A percentile compares a stretch with the other conserved stretches of the same genome.
Evolutionary conservation across 2,329 filamentous ascomycete species (phyloP).

Genomic region (Emmonsiellopsis sp.): DNA sequence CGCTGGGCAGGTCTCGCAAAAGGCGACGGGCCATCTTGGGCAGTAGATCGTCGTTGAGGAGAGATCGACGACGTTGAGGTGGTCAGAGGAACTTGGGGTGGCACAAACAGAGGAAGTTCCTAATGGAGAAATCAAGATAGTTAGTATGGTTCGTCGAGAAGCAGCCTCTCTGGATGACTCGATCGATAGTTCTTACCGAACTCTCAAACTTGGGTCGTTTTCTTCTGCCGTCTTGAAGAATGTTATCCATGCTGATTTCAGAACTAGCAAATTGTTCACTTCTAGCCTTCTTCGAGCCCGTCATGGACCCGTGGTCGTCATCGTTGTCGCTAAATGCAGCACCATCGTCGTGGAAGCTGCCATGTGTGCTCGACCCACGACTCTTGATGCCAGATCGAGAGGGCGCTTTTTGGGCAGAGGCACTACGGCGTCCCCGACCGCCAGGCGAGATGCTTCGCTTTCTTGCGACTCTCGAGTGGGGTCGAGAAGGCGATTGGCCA

Average conservation of each 20-base stretch:
- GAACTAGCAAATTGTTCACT: conserved; percentile 83
- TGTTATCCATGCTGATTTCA: conserved; percentile 96
- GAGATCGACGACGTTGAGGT: conserved; percentile 98
- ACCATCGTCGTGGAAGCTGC: conserved; percentile 58
- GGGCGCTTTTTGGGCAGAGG: conserved; percentile 64
- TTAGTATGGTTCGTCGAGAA: not conserved
- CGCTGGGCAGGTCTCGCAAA: conserved; percentile 69
- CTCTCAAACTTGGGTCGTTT: conserved; percentile 94
- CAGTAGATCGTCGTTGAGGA: conserved; percentile 73
- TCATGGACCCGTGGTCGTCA: conserved; percentile 63
- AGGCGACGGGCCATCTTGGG: conserved; percentile 59
- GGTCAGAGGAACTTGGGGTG: conserved; percentile 83
- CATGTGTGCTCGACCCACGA: conserved; percentile 51
- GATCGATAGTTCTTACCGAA: conserved; percentile 60
- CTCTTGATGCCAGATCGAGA: conserved; percentile 60
- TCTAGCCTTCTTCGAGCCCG: conserved; percentile 63
- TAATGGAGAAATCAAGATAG: conserved; percentile 31
- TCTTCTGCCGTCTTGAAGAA: conserved; percentile 89
- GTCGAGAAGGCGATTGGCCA: conserved; percentile 55
- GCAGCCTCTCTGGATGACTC: not conserved
- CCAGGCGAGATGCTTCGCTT: conserved; percentile 72
- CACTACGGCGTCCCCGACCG: conserved; percentile 64
- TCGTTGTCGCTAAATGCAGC: conserved; percentile 84
- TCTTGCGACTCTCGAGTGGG: conserved; percentile 59
- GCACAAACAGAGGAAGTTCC: conserved; percentile 93